These are phyloP conservation scores for Aureobasidium sp. DNA, from an alignment of 2,329 filamentous ascomycete genomes.

Conservation along the genomic window DNA sequence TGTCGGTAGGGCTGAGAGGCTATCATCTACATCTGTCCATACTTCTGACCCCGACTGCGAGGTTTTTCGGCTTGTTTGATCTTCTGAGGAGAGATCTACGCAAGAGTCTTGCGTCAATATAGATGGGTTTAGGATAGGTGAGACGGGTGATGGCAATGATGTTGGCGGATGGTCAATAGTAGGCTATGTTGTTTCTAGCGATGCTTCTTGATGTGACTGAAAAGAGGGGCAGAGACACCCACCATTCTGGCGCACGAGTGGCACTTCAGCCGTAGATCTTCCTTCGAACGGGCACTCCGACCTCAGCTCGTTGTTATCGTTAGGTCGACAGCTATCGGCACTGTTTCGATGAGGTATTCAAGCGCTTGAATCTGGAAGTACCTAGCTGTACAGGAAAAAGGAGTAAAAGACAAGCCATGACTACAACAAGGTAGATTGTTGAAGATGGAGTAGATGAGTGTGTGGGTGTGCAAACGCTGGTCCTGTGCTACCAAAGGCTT, in stretches of 20 bases:
- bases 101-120: neutral
- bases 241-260: constrained; percentile 13
- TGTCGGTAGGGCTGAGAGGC: constrained; percentile 8
- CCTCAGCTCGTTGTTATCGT: neutral
- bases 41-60: constrained; percentile 1
- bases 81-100: neutral
- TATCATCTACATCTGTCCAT: constrained; percentile 12
- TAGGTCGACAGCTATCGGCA: too few species aligned
- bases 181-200: neutral
- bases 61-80: neutral
- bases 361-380: neutral
- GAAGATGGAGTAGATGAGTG: neutral
- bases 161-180: neutral
- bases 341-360: too few species aligned
- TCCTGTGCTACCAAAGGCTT: constrained; percentile 9
- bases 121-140: neutral
- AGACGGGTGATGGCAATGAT: neutral
- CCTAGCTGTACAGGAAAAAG: neutral
- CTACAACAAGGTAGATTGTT: neutral
- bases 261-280: constrained; percentile 2
- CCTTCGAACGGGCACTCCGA: neutral
- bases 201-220: neutral
- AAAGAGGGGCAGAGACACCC: constrained; percentile 5
- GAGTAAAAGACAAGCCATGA: neutral
- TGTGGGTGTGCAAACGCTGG: neutral